Base-by-base conservation (phyloP, 306 rosid genomes). In the Luffa aegyptiaca region DNA sequence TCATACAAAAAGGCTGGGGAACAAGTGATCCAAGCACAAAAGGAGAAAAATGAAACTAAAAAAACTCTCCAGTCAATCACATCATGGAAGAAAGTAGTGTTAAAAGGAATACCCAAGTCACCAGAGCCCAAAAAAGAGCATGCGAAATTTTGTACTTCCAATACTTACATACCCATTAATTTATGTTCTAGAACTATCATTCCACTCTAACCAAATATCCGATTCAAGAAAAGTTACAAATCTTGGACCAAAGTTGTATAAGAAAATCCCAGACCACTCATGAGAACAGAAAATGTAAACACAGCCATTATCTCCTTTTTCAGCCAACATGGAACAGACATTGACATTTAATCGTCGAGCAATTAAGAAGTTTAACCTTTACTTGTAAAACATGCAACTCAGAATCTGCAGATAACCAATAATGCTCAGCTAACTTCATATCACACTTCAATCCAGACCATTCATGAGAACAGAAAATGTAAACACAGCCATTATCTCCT, bases 101-200 rank as follows among this genome's bases (percentile, higher is more conserved):
- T 65, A 66, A 66, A 68, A 68, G 75, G 46, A 68, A n/a, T 41
- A 21, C 51, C 53, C 75, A 69, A 69, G 35, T 69, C 75, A 69
- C 36, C 75, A 9, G 12, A 69, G 53, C 53, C 75, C 52, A 42
- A 42, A 66, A 66, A 69, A 42, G 75, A 6, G 46, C 36, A 8
- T 42, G 75, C 36, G 12, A 11, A 42, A 7, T 45, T 70, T n/a
- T 11, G 17, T 69, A 5, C 53, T 4, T 70, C 76, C 44, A 10
- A 70, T 70, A 42, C 55, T 20, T 45, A 11, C 76, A 45, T 45
- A 44, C 36, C 36, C 76, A 18, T 10, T 17, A 42, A 69, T 44
- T 45, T 20, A 70, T 12, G 76, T 5, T 45, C 5, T 10, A 45
- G 4, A 20, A 44, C 55, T 20, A 42, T 10, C 76, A 20, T 44